A percentile compares a stretch with the other conserved stretches of the same genome.
Conservation (phyloP, 2,329 filamentous ascomycete species). For the Talaromyces sp. region DNA sequence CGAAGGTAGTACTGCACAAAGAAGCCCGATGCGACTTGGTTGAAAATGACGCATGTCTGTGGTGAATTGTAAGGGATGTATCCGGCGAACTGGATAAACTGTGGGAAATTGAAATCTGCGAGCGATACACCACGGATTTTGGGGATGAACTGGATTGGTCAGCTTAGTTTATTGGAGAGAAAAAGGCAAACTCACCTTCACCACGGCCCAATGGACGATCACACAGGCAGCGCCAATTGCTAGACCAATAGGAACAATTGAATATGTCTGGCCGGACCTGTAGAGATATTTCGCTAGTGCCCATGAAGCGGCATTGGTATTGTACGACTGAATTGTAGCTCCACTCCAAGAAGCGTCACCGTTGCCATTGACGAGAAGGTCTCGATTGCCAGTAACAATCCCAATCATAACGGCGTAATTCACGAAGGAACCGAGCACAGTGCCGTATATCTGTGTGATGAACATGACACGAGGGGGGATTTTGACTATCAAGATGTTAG, state of each 20-base stretch:
- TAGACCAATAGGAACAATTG: slow-evolving; percentile 17
- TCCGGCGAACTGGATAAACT: slow-evolving; percentile 55
- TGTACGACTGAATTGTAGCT: slow-evolving; percentile 14
- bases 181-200: slow-evolving; percentile 5
- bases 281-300: slow-evolving; percentile 19
- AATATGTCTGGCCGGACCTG: slow-evolving; percentile 12
- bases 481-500: slow-evolving; percentile 15
- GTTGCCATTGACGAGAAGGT: slow-evolving; percentile 12
- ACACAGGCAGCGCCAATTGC: slow-evolving; percentile 15
- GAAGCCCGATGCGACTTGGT: slow-evolving; percentile 44
- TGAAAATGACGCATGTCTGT: slow-evolving; percentile 55
- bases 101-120: slow-evolving; percentile 51
- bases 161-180: not conserved
- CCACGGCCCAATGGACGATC: slow-evolving; percentile 11
- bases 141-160: slow-evolving; percentile 43
- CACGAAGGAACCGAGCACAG: slow-evolving; percentile 16
- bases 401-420: slow-evolving; percentile 19
- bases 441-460: slow-evolving; percentile 18
- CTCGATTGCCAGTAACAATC: slow-evolving; percentile 12
- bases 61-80: slow-evolving; percentile 55
- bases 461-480: slow-evolving; percentile 19
- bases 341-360: slow-evolving; percentile 19
- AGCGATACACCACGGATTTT: slow-evolving; percentile 44
- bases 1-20: slow-evolving; percentile 53
- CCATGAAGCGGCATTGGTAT: slow-evolving; percentile 19